These are phyloP conservation scores for Aquilaria yunnanensis DNA, from an alignment of 345 rosid genomes.

Conservation along the genomic window DNA sequence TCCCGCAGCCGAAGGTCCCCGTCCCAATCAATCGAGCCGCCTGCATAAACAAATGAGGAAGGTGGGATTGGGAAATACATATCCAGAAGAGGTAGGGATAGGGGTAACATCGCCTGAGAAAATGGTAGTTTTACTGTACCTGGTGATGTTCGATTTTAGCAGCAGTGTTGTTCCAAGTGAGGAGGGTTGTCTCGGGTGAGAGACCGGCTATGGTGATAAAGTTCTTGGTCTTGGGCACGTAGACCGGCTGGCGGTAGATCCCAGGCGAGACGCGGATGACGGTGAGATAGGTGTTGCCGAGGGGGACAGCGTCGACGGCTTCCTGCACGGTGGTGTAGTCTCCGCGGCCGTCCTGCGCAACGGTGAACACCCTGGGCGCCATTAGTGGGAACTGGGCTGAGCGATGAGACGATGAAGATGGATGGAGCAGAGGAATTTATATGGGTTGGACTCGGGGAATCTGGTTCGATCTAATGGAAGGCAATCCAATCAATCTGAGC, in stretches of 20 bases:
- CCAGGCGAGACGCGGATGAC: conserved; percentile 78
- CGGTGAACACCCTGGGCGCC: conserved; percentile 59
- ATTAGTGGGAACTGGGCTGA: conserved; percentile 8
- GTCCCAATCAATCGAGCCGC: conserved; percentile 67
- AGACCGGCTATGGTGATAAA: conserved; percentile 80
- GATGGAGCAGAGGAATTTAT: no score
- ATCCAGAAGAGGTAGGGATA: conserved; percentile 3
- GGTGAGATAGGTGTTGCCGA: conserved; percentile 61
- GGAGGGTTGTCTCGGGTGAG: conserved; percentile 59
- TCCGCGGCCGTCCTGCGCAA: conserved; percentile 68
- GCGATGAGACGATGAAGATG: no score
- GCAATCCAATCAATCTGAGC: no score
- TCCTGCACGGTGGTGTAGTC: conserved; percentile 75
- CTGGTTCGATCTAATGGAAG: no score
- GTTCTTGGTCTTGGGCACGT: conserved; percentile 90
- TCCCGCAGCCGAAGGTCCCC: conserved; percentile 92
- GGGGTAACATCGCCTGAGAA: not conserved
- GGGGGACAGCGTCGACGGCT: conserved; percentile 77
- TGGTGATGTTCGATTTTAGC: conserved; percentile 82
- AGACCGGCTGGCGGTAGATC: conserved; percentile 69
- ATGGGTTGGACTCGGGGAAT: no score
- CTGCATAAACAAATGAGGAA: conserved; percentile 23
- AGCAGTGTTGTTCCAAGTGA: conserved; percentile 90
- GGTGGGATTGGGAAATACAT: not conserved
- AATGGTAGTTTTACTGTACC: conserved; percentile 22